phyloP scores from a whole-genome alignment of 345 rosid species.

The Syzygium oleosum region DNA sequence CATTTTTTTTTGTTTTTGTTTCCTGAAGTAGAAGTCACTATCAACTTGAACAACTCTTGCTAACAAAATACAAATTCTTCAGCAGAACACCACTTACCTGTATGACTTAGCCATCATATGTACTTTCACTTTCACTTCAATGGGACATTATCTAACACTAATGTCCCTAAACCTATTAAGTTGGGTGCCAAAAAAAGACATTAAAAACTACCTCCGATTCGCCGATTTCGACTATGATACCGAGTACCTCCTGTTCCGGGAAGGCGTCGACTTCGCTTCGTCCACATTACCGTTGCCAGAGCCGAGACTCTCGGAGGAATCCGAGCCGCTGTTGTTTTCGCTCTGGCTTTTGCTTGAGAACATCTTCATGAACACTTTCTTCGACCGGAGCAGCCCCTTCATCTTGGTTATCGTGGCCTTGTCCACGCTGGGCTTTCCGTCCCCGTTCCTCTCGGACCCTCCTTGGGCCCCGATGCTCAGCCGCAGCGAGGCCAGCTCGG shows the following conservation, averaged over 20 bases:
- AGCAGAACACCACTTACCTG: not conserved
- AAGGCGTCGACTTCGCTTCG: slow-evolving; percentile 49
- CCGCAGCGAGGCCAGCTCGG: slow-evolving; percentile 54
- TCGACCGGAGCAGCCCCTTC: slow-evolving; percentile 68
- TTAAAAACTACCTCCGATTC: not conserved
- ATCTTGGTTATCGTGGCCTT: slow-evolving; percentile 40
- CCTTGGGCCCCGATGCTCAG: slow-evolving; percentile 28
- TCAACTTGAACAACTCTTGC: not conserved
- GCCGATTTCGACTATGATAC: slow-evolving; percentile 33
- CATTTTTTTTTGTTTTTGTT: not conserved
- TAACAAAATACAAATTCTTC: not conserved
- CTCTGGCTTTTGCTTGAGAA: slow-evolving; percentile 50
- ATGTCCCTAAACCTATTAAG: not conserved
- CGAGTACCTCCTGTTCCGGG: slow-evolving; percentile 60
- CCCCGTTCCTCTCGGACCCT: slow-evolving; percentile 24
- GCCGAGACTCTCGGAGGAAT: slow-evolving; percentile 66
- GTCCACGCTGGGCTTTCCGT: slow-evolving; percentile 22
- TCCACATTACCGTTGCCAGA: slow-evolving; percentile 36
- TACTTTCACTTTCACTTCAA: not conserved
- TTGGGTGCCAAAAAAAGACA: not conserved
- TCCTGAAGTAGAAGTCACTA: not conserved
- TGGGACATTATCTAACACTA: not conserved
- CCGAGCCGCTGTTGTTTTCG: slow-evolving; percentile 63
- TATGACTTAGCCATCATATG: not conserved
- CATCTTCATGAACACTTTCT: slow-evolving; percentile 48